Evolutionary conservation across 495 filamentous ascomycete species (phyloP), one percentile per base, ranked within the genome.

Genomic region (Tuber brumale): DNA sequence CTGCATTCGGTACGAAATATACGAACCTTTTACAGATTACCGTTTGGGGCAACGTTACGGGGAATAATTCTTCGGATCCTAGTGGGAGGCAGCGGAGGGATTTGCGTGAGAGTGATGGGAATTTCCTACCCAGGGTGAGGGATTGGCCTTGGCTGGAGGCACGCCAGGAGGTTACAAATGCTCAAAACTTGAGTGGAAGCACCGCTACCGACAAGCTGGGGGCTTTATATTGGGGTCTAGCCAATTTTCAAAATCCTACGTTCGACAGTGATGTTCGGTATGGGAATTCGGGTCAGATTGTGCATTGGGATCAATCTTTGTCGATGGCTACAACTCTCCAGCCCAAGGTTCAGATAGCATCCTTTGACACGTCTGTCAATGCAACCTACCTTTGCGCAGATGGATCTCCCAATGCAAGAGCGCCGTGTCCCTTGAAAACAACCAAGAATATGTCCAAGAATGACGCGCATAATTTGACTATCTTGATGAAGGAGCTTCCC

Each of bases 31-130:
- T 99, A 43, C 89, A 89, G 75, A 85, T 97, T 42, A 97, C 90
- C 1, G 89, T 97, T 35, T 97, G 93, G 85, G 94, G 94, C 37
- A 97, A 97, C 84, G 93, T 98, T 35, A 91, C 90, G 41, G 95
- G 95, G 12, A 39, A 57, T 35, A 31, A 39, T 37, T 45, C 72
- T 37, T 12, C 44, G 39, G 39, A 43, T 41, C 80, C 77, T 16
- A 39, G 35, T 27, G n/a, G 8, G n/a, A 31, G 61, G 18, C 42
- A 16, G 4, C 75, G 78, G 70, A 73, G 79, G 61, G 61, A 41
- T 48, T 48, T 81, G 31, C 48, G 45, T 74, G 74, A 72, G 46
- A 61, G 51, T 21, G 73, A 70, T 61, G 23, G 39, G 23, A 19
- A 57, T 69, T 76, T 74, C 75, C 73, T 51, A 43, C 74, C 75